Evolutionary conservation across 306 rosid genomes (phyloP).

Genomic region (Parietaria judaica): DNA sequence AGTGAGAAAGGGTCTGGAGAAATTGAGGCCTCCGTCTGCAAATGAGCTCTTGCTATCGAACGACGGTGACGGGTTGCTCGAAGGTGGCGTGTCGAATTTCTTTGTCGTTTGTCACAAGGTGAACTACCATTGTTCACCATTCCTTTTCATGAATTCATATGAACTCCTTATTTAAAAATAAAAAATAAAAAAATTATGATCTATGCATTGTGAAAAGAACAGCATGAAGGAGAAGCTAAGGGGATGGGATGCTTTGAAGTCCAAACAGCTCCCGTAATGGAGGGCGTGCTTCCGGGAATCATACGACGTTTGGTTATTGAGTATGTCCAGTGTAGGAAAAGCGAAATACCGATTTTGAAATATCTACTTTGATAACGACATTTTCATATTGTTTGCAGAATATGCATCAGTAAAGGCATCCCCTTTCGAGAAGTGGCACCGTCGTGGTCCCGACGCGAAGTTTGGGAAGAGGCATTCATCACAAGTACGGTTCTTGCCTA

Average conservation of each 20-base stretch:
- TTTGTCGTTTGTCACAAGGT: slow-evolving; percentile 76
- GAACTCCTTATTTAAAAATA: no score
- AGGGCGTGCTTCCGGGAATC: slow-evolving; percentile 78
- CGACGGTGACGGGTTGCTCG: slow-evolving; percentile 71
- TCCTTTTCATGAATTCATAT: no score
- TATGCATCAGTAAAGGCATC: slow-evolving; percentile 65
- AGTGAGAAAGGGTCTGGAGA: slow-evolving; percentile 68
- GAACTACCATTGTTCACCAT: slow-evolving; percentile 1
- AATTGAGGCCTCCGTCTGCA: slow-evolving; percentile 69
- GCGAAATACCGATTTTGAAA: not conserved
- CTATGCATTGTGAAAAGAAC: not conserved
- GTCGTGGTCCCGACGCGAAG: slow-evolving; percentile 57
- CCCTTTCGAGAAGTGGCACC: slow-evolving; percentile 78
- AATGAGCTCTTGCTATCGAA: slow-evolving; percentile 78
- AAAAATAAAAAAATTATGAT: no score
- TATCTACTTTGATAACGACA: slow-evolving; percentile 11
- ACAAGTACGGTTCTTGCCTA: slow-evolving; percentile 44
- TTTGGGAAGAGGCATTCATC: slow-evolving; percentile 83
- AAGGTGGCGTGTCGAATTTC: slow-evolving; percentile 78
- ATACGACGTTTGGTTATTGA: slow-evolving; percentile 73
- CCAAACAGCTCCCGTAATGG: slow-evolving; percentile 69
- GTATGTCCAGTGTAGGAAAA: slow-evolving; percentile 28
- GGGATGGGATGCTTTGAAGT: slow-evolving; percentile 57
- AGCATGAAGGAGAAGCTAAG: slow-evolving; percentile 35
- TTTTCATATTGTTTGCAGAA: slow-evolving; percentile 31